phyloP scores from a whole-genome alignment of 2,329 filamentous ascomycete genomes.

The Pleomassaria siparia region DNA sequence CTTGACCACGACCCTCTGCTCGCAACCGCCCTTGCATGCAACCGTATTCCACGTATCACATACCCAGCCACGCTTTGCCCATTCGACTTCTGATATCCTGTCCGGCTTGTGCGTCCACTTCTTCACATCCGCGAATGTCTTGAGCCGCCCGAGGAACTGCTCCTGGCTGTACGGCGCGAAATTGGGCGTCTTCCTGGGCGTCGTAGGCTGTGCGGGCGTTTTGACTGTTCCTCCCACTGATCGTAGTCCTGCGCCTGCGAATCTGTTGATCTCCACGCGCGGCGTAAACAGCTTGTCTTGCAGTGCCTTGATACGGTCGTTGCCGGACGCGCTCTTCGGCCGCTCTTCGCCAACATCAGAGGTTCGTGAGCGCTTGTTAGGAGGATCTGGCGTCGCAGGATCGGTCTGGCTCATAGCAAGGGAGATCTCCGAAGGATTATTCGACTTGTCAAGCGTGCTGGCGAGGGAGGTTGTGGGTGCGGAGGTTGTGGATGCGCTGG shows the following conservation, averaged over 20 bases:
- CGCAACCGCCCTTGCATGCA: slow-evolving; percentile 77
- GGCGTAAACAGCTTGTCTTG: slow-evolving; percentile 37
- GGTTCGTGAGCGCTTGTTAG: slow-evolving; percentile 38
- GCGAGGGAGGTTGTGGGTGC: slow-evolving; percentile 49
- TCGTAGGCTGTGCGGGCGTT: slow-evolving; percentile 21
- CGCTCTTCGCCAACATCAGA: slow-evolving; percentile 30
- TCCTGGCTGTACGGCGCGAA: slow-evolving; percentile 86
- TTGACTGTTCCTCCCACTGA: slow-evolving; percentile 32
- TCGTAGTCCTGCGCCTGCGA: slow-evolving; percentile 25
- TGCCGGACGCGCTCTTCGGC: slow-evolving; percentile 30
- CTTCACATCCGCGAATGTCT: slow-evolving; percentile 87
- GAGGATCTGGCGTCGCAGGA: slow-evolving; percentile 29
- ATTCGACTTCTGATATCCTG: slow-evolving; percentile 82
- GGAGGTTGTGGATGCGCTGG: slow-evolving; percentile 53
- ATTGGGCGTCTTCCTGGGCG: slow-evolving; percentile 55
- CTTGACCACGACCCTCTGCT: slow-evolving; percentile 80
- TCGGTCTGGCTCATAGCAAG: slow-evolving; percentile 13
- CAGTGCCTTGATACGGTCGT: slow-evolving; percentile 32
- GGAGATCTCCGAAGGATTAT: slow-evolving; percentile 34
- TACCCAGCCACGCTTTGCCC: slow-evolving; percentile 91
- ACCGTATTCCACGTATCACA: slow-evolving; percentile 76
- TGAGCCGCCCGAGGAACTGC: slow-evolving; percentile 76
- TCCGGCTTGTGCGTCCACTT: slow-evolving; percentile 93
- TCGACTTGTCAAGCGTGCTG: slow-evolving; percentile 40
- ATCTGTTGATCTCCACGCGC: slow-evolving; percentile 18